phyloP scores from a whole-genome alignment of 176 grass and related monocot species.

The Oryza punctata region DNA sequence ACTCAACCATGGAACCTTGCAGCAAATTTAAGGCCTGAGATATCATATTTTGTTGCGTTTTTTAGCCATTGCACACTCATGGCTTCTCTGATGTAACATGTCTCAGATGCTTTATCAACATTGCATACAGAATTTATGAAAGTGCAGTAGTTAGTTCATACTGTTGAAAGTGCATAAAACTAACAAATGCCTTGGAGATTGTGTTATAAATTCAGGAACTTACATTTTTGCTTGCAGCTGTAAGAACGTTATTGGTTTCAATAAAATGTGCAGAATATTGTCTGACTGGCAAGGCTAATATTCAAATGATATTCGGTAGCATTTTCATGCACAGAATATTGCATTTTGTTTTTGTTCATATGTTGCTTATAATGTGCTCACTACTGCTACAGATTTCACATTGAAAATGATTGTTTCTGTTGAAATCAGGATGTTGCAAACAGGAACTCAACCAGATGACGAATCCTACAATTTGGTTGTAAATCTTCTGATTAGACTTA shows the following conservation, averaged over 20 bases:
- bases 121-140: neutral
- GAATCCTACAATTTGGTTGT: slow-evolving; percentile 94
- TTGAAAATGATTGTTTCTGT: slow-evolving; percentile 62
- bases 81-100: neutral
- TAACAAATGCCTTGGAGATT: slow-evolving; percentile 19
- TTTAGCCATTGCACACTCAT: neutral
- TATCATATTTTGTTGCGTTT: neutral
- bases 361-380: neutral
- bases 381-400: slow-evolving; percentile 28
- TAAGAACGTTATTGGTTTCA: neutral
- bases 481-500: slow-evolving; percentile 64
- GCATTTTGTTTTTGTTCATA: neutral
- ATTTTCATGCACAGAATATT: too few species aligned
- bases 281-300: neutral
- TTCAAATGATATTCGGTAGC: neutral
- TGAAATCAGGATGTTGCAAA: slow-evolving; percentile 95
- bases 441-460: slow-evolving; percentile 76
- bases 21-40: neutral
- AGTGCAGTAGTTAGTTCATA: neutral
- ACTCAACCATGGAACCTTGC: neutral
- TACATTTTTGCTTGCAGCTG: neutral
- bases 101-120: neutral
- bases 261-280: neutral
- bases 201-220: slow-evolving; percentile 1
- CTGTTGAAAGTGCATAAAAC: neutral